phyloP scores from a whole-genome alignment of 139 green algal species.

The Picochlorum sp. region DNA sequence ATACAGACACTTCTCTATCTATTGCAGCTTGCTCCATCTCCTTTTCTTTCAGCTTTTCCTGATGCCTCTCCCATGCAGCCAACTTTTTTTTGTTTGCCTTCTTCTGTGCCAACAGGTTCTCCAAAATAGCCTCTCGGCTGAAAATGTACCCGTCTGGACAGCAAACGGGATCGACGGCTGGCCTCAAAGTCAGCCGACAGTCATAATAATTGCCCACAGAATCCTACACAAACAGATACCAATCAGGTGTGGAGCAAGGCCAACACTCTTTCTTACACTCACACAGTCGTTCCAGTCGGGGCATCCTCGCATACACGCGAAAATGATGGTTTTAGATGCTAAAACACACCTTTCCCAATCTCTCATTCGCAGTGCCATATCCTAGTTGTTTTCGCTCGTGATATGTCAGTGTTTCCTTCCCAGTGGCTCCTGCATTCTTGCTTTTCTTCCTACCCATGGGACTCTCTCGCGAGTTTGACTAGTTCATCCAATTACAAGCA shows the following conservation, averaged over 20 bases:
- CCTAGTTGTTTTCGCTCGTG: conserved; percentile 67
- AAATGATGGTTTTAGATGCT: background rate
- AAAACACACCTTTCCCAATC: conserved; percentile 73
- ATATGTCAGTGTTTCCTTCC: conserved; percentile 74
- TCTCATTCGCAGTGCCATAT: conserved; percentile 76
- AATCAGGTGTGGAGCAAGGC: conserved; percentile 29
- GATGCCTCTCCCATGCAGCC: conserved; percentile 58
- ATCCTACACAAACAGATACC: conserved; percentile 26
- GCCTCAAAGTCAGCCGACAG: conserved; percentile 72
- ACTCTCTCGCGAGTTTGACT: background rate
- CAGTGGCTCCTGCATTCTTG: conserved; percentile 87
- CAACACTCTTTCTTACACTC: too few species aligned
- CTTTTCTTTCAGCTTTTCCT: conserved; percentile 31
- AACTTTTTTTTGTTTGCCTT: conserved; percentile 74
- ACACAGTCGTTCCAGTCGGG: too few species aligned
- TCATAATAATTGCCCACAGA: conserved; percentile 80
- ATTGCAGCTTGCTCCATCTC: conserved; percentile 47
- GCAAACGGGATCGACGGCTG: conserved; percentile 74
- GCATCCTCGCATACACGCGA: too few species aligned
- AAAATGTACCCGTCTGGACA: conserved; percentile 75
- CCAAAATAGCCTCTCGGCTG: conserved; percentile 75
- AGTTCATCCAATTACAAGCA: too few species aligned
- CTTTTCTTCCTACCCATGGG: conserved; percentile 4
- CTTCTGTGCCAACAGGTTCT: conserved; percentile 80
- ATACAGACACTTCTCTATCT: conserved; percentile 49